phyloP scores from a whole-genome alignment of 805 yeast genomes.

The Saccharomyces jurei region DNA sequence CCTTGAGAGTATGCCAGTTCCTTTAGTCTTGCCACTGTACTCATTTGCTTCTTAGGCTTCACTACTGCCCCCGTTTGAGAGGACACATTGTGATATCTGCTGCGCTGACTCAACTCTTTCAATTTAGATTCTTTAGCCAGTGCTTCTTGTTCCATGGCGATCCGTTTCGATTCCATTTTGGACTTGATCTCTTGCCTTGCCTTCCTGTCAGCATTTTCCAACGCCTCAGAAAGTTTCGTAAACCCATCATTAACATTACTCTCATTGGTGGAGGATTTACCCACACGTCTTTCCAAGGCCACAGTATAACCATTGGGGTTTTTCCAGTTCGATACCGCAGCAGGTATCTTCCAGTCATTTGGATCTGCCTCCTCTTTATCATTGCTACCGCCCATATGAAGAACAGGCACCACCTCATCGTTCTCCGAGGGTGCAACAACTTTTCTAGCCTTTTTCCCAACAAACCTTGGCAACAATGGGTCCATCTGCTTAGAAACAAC shows the following conservation, averaged over 20 bases:
- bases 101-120: constrained; percentile 16
- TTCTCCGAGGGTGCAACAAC: constrained; percentile 52
- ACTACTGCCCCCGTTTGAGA: not conserved
- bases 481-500: constrained; percentile 37
- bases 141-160: constrained; percentile 43
- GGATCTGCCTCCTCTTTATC: constrained; percentile 31
- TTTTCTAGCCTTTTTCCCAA: constrained; percentile 58
- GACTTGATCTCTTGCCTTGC: constrained; percentile 50
- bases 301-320: constrained; percentile 86
- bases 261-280: constrained; percentile 28
- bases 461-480: constrained; percentile 66
- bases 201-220: constrained; percentile 56
- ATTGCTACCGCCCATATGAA: constrained; percentile 45
- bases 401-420: constrained; percentile 58
- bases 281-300: constrained; percentile 65
- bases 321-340: constrained; percentile 92
- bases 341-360: constrained; percentile 70
- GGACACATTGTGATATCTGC: constrained; percentile 3
- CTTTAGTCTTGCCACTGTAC: constrained; percentile 37
- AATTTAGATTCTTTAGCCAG: constrained; percentile 45
- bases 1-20: constrained; percentile 37
- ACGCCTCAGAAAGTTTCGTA: constrained; percentile 58
- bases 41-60: constrained; percentile 30
- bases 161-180: constrained; percentile 42
- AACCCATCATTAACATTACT: constrained; percentile 48